phyloP scores from a whole-genome alignment of 192 early-diverging fungal species.

The Coemansia guatemalensis region DNA sequence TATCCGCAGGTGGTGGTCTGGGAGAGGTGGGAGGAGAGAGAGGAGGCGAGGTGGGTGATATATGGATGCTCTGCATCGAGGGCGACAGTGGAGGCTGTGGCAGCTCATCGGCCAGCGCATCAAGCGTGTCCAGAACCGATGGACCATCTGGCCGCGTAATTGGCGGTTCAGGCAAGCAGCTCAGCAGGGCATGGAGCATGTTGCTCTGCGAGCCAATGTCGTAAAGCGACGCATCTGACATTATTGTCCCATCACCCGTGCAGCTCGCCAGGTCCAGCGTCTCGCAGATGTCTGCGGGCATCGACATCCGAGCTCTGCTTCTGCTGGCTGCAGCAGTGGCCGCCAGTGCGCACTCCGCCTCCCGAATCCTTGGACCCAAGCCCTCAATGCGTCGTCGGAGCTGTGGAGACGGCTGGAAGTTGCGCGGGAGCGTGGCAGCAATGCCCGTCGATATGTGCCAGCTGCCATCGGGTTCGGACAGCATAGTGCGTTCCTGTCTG shows the following conservation, averaged over 20 bases:
- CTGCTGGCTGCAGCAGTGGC: background rate
- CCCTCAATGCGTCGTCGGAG: conserved; percentile 31
- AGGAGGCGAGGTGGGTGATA: conserved; percentile 9
- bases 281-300: conserved; percentile 35
- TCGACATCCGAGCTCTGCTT: conserved; percentile 27
- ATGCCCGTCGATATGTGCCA: conserved; percentile 7
- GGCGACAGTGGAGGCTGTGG: conserved; percentile 25
- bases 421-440: conserved; percentile 28
- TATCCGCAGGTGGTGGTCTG: background rate
- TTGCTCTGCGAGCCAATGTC: conserved; percentile 15
- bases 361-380: conserved; percentile 1
- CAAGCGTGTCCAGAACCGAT: conserved; percentile 9
- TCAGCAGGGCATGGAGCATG: conserved; percentile 45
- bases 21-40: conserved; percentile 16
- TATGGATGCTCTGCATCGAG: background rate
- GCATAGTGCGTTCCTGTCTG: conserved; percentile 5
- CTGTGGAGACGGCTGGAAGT: conserved; percentile 25
- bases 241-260: background rate
- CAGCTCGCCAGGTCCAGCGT: conserved; percentile 14
- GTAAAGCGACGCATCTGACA: too few species aligned
- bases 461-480: conserved; percentile 17
- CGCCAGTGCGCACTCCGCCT: background rate
- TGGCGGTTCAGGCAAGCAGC: conserved; percentile 48
- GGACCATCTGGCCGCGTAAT: conserved; percentile 8
- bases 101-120: conserved; percentile 36